Conservation (phyloP, 2,329 filamentous ascomycete genomes). For the Nakataea oryzae region DNA sequence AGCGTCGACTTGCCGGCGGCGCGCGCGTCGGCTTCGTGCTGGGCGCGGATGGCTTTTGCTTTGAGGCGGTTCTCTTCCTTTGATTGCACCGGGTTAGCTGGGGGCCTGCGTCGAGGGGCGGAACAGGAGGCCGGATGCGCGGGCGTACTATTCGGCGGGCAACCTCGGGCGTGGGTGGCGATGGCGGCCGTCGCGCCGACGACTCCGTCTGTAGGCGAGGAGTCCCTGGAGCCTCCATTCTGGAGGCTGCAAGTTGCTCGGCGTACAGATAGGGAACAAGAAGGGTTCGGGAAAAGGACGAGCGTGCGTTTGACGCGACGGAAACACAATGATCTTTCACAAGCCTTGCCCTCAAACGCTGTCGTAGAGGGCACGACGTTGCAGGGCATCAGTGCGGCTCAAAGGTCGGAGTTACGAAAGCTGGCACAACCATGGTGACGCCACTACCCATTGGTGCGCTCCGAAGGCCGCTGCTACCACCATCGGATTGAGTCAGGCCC, state of each 20-base stretch:
- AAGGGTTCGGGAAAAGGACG: too few relatives aligned
- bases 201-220: slow-evolving; percentile 25
- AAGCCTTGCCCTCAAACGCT: too few relatives aligned
- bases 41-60: slow-evolving; percentile 76
- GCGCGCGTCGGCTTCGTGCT: slow-evolving; percentile 53
- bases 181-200: slow-evolving; percentile 16
- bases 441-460: neutral
- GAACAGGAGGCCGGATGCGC: neutral
- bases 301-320: too few relatives aligned
- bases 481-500: too few relatives aligned
- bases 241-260: neutral
- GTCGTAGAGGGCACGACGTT: neutral
- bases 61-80: slow-evolving; percentile 81
- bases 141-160: slow-evolving; percentile 41
- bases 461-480: neutral
- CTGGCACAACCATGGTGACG: neutral
- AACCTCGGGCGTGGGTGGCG: slow-evolving; percentile 43
- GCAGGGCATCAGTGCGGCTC: neutral
- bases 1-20: slow-evolving; percentile 29
- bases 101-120: neutral
- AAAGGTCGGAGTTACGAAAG: neutral
- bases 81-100: slow-evolving; percentile 6
- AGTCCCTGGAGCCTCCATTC: slow-evolving; percentile 37
- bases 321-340: too few relatives aligned
- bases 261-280: neutral